phyloP scores from a whole-genome alignment of 2,329 filamentous ascomycete genomes.

The Fusarium robinianum region DNA sequence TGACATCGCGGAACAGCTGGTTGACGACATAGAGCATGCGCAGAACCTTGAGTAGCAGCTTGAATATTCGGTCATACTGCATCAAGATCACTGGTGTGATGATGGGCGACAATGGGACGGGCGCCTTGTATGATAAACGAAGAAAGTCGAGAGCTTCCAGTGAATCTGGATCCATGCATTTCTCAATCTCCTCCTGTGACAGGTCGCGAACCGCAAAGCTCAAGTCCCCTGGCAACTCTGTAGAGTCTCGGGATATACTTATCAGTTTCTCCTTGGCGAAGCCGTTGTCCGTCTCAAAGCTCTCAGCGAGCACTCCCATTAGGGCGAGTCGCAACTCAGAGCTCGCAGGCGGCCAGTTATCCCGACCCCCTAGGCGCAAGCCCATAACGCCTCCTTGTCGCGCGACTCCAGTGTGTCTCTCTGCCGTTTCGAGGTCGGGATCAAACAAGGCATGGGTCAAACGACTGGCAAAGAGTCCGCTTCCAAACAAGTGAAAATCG shows the following conservation, averaged over 20 bases:
- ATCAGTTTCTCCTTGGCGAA: constrained; percentile 30
- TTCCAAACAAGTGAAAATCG: constrained; percentile 81
- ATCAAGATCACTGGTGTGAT: constrained; percentile 71
- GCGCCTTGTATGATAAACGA: constrained; percentile 80
- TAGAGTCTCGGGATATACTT: constrained; percentile 38
- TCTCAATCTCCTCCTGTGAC: constrained; percentile 75
- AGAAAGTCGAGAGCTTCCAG: constrained; percentile 94
- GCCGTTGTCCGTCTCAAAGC: constrained; percentile 53
- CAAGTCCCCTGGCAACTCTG: constrained; percentile 67
- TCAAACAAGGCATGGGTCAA: constrained; percentile 85
- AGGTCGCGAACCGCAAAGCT: constrained; percentile 87
- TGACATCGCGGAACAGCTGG: constrained; percentile 64
- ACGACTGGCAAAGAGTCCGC: constrained; percentile 79
- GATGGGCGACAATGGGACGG: constrained; percentile 70
- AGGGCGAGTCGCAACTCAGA: constrained; percentile 89
- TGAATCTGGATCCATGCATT: constrained; percentile 79
- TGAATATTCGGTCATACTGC: constrained; percentile 87
- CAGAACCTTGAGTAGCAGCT: constrained; percentile 73
- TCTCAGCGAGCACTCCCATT: constrained; percentile 82
- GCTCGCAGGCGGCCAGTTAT: constrained; percentile 90
- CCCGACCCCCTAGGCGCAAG: constrained; percentile 76
- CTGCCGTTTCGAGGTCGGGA: constrained; percentile 77
- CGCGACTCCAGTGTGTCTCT: constrained; percentile 70
- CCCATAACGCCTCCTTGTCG: constrained; percentile 76
- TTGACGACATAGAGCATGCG: constrained; percentile 79